Conservation (phyloP, 768 basidiomycete species). For the Podaxis sp. region DNA sequence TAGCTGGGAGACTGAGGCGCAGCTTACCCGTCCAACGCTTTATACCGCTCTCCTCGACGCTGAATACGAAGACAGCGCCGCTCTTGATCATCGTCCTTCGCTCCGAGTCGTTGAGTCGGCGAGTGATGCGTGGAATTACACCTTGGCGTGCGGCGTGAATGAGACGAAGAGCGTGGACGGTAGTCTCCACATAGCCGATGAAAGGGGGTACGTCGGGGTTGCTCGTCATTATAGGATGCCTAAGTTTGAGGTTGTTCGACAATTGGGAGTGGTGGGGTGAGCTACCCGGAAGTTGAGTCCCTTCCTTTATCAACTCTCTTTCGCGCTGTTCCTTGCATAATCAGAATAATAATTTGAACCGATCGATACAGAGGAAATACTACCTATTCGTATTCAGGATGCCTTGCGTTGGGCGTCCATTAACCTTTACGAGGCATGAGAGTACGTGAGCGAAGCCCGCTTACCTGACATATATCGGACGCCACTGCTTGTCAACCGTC, state of each 20-base stretch:
- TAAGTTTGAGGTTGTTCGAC: constrained; percentile 61
- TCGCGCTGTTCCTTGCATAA: constrained; percentile 36
- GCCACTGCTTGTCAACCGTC: constrained; percentile 42
- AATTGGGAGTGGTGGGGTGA: constrained; percentile 43
- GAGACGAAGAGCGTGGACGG: constrained; percentile 76
- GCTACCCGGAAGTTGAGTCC: constrained; percentile 39
- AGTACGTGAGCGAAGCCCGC: constrained; percentile 42
- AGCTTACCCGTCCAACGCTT: constrained; percentile 78
- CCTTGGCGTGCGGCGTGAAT: constrained; percentile 83
- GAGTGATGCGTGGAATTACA: constrained; percentile 78
- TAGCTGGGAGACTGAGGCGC: constrained; percentile 14
- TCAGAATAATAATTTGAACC: constrained; percentile 28
- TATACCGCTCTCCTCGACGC: constrained; percentile 86
- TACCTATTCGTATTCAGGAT: constrained; percentile 20
- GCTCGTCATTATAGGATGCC: constrained; percentile 44
- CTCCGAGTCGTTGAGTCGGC: constrained; percentile 82
- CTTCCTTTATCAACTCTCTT: constrained; percentile 42
- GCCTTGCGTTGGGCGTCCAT: constrained; percentile 39
- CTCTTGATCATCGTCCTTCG: constrained; percentile 62
- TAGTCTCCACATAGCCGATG: constrained; percentile 79
- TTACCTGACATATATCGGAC: constrained; percentile 42
- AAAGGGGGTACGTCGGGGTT: constrained; percentile 66
- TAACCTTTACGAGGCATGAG: constrained; percentile 38
- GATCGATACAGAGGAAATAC: constrained; percentile 30
- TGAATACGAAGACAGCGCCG: constrained; percentile 83